Evolutionary conservation across 31 red algal species (phyloP), one percentile per base, ranked within the genome.

Genomic region (Asparagopsis taxiformis): DNA sequence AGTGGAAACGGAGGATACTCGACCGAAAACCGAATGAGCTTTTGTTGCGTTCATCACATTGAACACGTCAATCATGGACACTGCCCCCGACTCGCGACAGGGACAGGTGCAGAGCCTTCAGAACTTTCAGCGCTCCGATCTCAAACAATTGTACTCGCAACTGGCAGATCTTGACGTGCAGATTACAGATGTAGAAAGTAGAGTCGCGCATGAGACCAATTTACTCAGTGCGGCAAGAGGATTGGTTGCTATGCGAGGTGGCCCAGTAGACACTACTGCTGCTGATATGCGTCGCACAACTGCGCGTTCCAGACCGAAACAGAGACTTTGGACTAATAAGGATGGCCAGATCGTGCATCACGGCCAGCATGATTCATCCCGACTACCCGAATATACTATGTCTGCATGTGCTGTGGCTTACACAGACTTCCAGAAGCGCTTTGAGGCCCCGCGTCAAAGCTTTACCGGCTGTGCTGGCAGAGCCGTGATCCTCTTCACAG

Each of bases 401-500:
- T 23, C 58, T 1, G 51, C 64, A 3, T 69, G 70, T 20, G 87
- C 75, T 49, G 51, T 91, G 28, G 43, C 77, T 23, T 91, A 91
- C 57, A 77, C 77, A 20, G 46, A 43, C 24, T 91, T 91, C 62
- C 72, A 68, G 9, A 91, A 91, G 63, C 69, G 87, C 32, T 91
- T 82, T 57, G 87, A 91, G 70, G 87, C 87, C 2, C 87, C 87
- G 35, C 69, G 87, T n/a, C 87, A 91, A 51, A 81, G 77, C 55
- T 83, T 91, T 71, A 75, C 62, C 8, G 77, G 71, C 34, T 33
- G 23, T 17, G 70, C 70, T 31, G 62, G 58, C 24, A 44, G 36
- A 38, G 80, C 80, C 7, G 55, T 62, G 11, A 51, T 65, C 8
- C 59, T 64, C 37, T 36, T 85, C 32, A 35, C 59, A 43, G 24